These are phyloP conservation scores for Juncus effusus DNA, from an alignment of 176 grass and related monocot species.

Conservation along the genomic window DNA sequence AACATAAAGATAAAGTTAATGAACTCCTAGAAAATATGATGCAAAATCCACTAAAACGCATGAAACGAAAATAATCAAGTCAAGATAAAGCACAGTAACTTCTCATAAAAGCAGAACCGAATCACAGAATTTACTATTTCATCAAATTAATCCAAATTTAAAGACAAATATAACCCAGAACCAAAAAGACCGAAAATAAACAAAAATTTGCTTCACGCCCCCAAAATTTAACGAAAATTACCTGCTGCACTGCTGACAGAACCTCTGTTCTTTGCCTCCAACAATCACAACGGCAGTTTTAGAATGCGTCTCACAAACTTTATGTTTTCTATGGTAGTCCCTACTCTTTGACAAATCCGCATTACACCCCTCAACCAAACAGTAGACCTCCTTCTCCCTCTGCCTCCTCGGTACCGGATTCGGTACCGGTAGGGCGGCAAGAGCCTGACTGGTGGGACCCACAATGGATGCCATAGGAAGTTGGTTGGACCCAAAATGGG, in stretches of 20 bases:
- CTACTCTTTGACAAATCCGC: slow-evolving; percentile 79
- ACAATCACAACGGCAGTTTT: slow-evolving; percentile 86
- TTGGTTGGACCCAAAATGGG: slow-evolving; percentile 25
- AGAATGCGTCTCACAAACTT: slow-evolving; percentile 94
- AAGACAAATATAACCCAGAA: not conserved
- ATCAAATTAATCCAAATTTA: not conserved
- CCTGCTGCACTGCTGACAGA: slow-evolving; percentile 99
- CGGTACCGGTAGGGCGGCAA: not conserved
- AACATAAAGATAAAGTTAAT: too few relatives aligned
- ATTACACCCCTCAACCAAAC: slow-evolving; percentile 72
- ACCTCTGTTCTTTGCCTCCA: slow-evolving; percentile 85
- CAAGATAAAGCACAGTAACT: too few relatives aligned
- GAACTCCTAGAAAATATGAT: too few relatives aligned
- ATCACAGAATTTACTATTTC: not conserved
- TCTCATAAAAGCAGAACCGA: not conserved
- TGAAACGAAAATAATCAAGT: too few relatives aligned
- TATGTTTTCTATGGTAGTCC: slow-evolving; percentile 96
- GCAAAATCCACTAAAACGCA: too few relatives aligned
- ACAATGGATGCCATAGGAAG: slow-evolving; percentile 7
- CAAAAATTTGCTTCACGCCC: not conserved
- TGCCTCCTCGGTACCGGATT: slow-evolving; percentile 34
- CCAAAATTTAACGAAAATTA: slow-evolving; percentile 26
- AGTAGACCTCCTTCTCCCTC: slow-evolving; percentile 39
- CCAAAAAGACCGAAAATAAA: not conserved
- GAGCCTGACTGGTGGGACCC: not conserved